phyloP scores from a whole-genome alignment of 208 protist genomes.

The Wallacemonas rigidus region DNA sequence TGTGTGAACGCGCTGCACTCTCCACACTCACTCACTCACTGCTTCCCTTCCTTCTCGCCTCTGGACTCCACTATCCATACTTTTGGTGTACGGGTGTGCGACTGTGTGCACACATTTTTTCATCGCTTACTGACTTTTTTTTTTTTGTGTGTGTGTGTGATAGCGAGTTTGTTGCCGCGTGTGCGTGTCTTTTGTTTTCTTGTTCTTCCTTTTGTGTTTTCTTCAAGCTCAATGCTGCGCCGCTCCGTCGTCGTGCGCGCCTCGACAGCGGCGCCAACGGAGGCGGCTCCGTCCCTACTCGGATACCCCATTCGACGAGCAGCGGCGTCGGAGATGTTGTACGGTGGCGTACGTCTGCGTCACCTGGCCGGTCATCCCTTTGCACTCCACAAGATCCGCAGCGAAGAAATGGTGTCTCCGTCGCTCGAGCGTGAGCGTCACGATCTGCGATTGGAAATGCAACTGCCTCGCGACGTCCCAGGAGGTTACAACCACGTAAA shows the following conservation, averaged over 20 bases:
- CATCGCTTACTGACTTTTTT: background rate
- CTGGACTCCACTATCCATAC: too few relatives aligned
- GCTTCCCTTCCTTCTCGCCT: too few relatives aligned
- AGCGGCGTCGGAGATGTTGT: slow-evolving; percentile 73
- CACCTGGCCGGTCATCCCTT: slow-evolving; percentile 57
- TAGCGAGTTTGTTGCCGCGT: too few relatives aligned
- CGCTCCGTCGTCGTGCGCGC: background rate
- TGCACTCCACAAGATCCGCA: slow-evolving; percentile 42
- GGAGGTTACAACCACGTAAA: slow-evolving; percentile 22
- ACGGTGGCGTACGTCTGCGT: slow-evolving; percentile 73
- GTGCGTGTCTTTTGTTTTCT: background rate
- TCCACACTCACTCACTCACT: too few relatives aligned
- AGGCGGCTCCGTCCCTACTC: slow-evolving; percentile 38
- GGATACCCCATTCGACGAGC: slow-evolving; percentile 71
- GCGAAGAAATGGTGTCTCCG: slow-evolving; percentile 66
- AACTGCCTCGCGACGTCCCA: slow-evolving; percentile 34
- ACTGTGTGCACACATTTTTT: too few relatives aligned
- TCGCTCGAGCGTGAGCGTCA: slow-evolving; percentile 52
- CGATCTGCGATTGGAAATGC: slow-evolving; percentile 71
- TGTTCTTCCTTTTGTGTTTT: slow-evolving; percentile 13
- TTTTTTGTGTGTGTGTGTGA: background rate
- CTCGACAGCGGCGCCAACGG: background rate
- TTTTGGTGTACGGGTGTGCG: too few relatives aligned
- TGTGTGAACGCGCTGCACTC: too few relatives aligned
- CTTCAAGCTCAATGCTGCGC: slow-evolving; percentile 20